Percentiles rank a stretch among this genome's conserved stretches.
phyloP scores from a whole-genome alignment of 1,284 basidiomycete genomes.

The Cryptococcus sp. region DNA sequence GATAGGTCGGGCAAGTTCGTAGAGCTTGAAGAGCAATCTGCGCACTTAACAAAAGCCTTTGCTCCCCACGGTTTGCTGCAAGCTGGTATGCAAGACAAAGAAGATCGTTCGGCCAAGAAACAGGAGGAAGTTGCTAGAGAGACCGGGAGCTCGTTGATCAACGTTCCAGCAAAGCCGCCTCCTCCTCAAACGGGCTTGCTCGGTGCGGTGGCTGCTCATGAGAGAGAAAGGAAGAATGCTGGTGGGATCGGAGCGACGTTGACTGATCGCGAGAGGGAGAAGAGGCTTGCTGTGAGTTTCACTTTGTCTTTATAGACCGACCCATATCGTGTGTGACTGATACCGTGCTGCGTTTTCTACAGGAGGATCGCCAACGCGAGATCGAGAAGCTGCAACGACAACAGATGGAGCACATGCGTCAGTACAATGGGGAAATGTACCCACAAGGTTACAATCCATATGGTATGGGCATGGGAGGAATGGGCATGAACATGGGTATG shows the following conservation, averaged over 20 bases:
- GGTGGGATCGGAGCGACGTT: conserved; percentile 91
- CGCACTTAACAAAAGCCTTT: conserved; percentile 86
- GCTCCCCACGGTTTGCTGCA: conserved; percentile 91
- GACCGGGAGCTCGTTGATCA: conserved; percentile 83
- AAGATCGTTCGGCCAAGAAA: conserved; percentile 89
- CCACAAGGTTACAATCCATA: conserved; percentile 22
- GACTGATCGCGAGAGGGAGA: conserved; percentile 92
- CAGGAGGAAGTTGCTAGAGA: conserved; percentile 92
- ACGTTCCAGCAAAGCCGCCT: conserved; percentile 89
- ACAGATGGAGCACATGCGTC: conserved; percentile 83
- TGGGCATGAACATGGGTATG: conserved; percentile 53
- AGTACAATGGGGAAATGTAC: conserved; percentile 51
- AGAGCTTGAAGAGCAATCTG: conserved; percentile 71
- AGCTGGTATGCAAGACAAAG: conserved; percentile 91
- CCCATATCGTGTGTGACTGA: neutral
- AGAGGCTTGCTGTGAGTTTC: conserved; percentile 64
- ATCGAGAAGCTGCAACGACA: conserved; percentile 85
- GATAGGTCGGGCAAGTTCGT: conserved; percentile 63
- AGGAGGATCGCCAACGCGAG: conserved; percentile 86
- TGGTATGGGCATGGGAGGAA: conserved; percentile 37
- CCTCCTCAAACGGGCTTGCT: conserved; percentile 93
- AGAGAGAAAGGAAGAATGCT: conserved; percentile 88
- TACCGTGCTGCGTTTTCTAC: conserved; percentile 15
- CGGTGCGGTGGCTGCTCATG: conserved; percentile 92
- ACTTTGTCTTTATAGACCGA: neutral